A percentile compares a stretch with the other conserved stretches of the same genome.
Conservation (phyloP, 2,329 filamentous ascomycete genomes). For the Aspergillaceae sp. region DNA sequence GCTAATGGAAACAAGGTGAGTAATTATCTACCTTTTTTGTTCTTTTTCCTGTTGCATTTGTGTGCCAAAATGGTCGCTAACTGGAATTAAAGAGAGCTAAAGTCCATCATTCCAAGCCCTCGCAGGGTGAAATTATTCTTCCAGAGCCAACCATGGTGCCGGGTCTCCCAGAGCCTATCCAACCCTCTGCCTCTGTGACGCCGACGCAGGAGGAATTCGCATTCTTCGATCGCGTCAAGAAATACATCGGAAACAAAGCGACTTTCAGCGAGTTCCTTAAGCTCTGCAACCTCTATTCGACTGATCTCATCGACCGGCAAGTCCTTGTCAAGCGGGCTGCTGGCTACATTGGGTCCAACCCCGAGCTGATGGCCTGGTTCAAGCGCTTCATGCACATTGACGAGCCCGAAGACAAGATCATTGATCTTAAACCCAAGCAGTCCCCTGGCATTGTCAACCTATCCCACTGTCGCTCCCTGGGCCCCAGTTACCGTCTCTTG, state of each 20-base stretch:
- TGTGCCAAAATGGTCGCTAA: constrained; percentile 8
- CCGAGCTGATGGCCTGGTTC: constrained; percentile 83
- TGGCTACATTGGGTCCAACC: constrained; percentile 77
- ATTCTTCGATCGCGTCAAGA: constrained; percentile 96
- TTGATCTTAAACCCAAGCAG: constrained; percentile 68
- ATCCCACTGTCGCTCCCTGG: constrained; percentile 90
- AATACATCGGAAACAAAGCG: constrained; percentile 85
- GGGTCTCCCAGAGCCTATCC: constrained; percentile 75
- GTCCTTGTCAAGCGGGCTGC: constrained; percentile 74
- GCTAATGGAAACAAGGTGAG: constrained; percentile 46
- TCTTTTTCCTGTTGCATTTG: background rate
- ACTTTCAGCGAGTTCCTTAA: constrained; percentile 95
- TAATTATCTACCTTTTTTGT: background rate
- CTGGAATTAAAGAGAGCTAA: constrained; percentile 58
- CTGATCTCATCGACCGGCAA: constrained; percentile 81
- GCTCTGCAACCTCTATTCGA: constrained; percentile 88
- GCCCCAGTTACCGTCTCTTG: constrained; percentile 86
- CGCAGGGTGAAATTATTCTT: constrained; percentile 48
- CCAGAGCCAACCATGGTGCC: constrained; percentile 85
- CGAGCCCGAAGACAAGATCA: constrained; percentile 64
- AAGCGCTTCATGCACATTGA: constrained; percentile 68
- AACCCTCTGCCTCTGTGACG: constrained; percentile 63
- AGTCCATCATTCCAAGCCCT: constrained; percentile 58
- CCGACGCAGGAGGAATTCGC: constrained; percentile 76
- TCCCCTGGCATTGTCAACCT: constrained; percentile 75